phyloP scores from a whole-genome alignment of 2,329 filamentous ascomycete species.

The Clarireedia monteithiana region DNA sequence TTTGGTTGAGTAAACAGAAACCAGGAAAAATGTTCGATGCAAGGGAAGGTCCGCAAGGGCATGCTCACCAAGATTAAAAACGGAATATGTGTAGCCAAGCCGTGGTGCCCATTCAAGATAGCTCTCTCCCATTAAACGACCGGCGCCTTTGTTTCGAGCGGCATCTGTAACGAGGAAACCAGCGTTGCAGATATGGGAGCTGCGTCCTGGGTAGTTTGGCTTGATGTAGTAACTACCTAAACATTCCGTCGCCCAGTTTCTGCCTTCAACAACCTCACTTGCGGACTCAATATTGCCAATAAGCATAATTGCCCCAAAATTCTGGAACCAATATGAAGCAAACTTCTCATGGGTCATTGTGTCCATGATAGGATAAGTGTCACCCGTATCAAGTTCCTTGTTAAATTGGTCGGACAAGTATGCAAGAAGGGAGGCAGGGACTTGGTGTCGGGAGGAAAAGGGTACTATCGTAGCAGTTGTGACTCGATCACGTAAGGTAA shows the following conservation, averaged over 20 bases:
- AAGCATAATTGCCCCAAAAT: conserved; percentile 65
- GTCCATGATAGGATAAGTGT: conserved; percentile 65
- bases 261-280: conserved; percentile 39
- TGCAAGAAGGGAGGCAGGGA: conserved; percentile 52
- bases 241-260: conserved; percentile 58
- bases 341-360: conserved; percentile 54
- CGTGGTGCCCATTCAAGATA: conserved; percentile 51
- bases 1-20: too few species aligned
- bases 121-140: conserved; percentile 47
- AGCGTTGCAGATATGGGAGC: conserved; percentile 65
- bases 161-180: conserved; percentile 49
- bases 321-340: conserved; percentile 64
- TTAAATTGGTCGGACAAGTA: conserved; percentile 62
- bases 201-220: conserved; percentile 67
- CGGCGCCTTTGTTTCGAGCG: conserved; percentile 47
- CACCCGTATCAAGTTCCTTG: conserved; percentile 63
- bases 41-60: too few species aligned
- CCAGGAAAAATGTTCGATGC: too few species aligned
- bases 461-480: conserved; percentile 63
- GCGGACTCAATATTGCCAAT: conserved; percentile 52
- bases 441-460: conserved; percentile 51
- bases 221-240: conserved; percentile 67
- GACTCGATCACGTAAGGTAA: conserved; percentile 58
- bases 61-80: conserved; percentile 51
- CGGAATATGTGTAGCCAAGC: conserved; percentile 62